phyloP scores from a whole-genome alignment of 352 stramenopile species.

The Globisporangium apiculatum region DNA sequence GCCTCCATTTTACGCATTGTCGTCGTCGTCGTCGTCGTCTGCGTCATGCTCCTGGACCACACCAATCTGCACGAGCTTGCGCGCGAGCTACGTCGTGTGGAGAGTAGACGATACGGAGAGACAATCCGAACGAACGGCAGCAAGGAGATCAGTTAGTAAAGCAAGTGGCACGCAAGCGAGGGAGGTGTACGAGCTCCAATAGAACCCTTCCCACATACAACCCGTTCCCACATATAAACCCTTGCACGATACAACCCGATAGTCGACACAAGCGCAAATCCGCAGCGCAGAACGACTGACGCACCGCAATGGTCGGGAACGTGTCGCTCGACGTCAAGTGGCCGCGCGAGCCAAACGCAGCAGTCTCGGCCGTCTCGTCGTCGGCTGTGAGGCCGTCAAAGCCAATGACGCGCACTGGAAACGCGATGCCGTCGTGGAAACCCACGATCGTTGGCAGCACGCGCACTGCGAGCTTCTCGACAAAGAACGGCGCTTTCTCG shows the following conservation, averaged over 20 bases:
- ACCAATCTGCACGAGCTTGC: constrained; percentile 51
- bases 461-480: constrained; percentile 90
- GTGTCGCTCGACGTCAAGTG: constrained; percentile 40
- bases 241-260: background rate
- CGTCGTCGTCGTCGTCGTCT: constrained; percentile 24
- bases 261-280: background rate
- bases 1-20: constrained; percentile 1
- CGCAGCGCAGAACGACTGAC: constrained; percentile 2
- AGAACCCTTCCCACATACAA: background rate
- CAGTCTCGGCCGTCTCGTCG: constrained; percentile 44
- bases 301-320: constrained; percentile 56
- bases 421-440: constrained; percentile 89
- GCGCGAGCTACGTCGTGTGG: constrained; percentile 32
- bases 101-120: background rate
- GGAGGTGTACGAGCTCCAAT: background rate
- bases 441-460: constrained; percentile 93
- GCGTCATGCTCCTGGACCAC: constrained; percentile 38
- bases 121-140: background rate
- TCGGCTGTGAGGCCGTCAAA: constrained; percentile 90
- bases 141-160: background rate
- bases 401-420: constrained; percentile 84
- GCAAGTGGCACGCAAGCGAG: background rate
- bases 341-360: constrained; percentile 30
- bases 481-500: constrained; percentile 93
- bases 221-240: background rate